Base-by-base conservation (phyloP, 2,329 filamentous ascomycete genomes). In the Karstenula rhodostoma region DNA sequence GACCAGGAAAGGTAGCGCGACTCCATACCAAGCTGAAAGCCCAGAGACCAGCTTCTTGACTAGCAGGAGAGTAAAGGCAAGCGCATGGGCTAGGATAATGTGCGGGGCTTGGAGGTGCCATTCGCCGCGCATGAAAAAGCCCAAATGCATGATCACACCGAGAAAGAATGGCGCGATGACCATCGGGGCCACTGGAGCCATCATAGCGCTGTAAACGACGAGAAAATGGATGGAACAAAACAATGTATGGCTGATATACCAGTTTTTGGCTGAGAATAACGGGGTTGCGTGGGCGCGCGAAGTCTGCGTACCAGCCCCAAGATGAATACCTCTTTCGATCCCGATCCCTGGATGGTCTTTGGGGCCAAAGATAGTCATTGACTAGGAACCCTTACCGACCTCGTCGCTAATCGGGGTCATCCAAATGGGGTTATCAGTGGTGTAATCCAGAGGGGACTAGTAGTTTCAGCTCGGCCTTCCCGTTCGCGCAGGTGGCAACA, bases 101-200 rank as follows among this genome's bases (percentile, higher is more conserved):
- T 10, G 12, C 4, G 44, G 15, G 44, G 44, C 44, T 8, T 19
- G 44, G 10, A 48, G 44, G 44, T 48, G 44, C 44, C 44, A 48
- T 48, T 48, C 44, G 44, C 44, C 44, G 44, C 44, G 44, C 12
- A 48, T 48, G 44, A 48, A 48, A 48, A 48, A 48, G 44, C 44
- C 44, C 44, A 48, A 2, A 23, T 48, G 44, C 22, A 48, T 48
- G 44, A 19, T 15, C 44, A 48, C 44, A 25, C 44, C 44, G 44
- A 48, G 44, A 48, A 10, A 48, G 19, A 48, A 48, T 12, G 44
- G 44, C 44, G 44, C 44, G 44, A 48, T 25, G 44, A 48, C 15
- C 44, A 13, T 48, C 25, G 13, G 44, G 25, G 22, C 4, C 15
- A 48, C 44, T 48, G 22, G 44, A 22, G 17, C 44, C 44, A 19